A percentile compares a stretch with the other conserved stretches of the same genome.
phyloP scores from a whole-genome alignment of 2,329 filamentous ascomycete species.

The Ophiosphaerella herpotricha region DNA sequence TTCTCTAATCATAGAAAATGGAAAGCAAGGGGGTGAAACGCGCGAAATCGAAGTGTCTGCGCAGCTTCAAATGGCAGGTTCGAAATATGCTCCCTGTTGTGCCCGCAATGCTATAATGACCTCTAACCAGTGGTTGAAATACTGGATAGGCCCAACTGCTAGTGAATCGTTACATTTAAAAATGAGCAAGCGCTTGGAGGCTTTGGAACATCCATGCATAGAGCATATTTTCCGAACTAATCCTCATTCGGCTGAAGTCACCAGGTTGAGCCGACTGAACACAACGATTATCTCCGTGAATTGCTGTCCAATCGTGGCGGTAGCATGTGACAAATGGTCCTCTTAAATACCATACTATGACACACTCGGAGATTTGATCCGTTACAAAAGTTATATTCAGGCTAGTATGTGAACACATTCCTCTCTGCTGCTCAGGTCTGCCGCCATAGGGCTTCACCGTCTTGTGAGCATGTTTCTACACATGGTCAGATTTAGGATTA shows the following conservation, averaged over 20 bases:
- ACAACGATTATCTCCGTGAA: slow-evolving; percentile 24
- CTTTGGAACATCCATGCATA: neutral
- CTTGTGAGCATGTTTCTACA: neutral
- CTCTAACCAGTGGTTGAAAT: too few species aligned
- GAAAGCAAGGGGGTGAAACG: too few species aligned
- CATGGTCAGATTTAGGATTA: neutral
- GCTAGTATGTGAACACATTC: slow-evolving; percentile 7
- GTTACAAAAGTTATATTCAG: neutral
- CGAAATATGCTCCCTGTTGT: too few species aligned
- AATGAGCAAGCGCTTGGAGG: neutral
- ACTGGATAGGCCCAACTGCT: too few species aligned
- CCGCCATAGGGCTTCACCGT: neutral
- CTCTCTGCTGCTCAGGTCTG: neutral
- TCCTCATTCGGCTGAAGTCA: slow-evolving; percentile 33
- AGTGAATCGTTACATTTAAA: neutral
- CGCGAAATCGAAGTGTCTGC: too few species aligned
- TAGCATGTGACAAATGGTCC: slow-evolving; percentile 33
- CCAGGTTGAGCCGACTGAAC: slow-evolving; percentile 29
- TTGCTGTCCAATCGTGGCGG: slow-evolving; percentile 20
- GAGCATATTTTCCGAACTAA: slow-evolving; percentile 17
- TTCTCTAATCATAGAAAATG: too few species aligned
- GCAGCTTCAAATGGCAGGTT: too few species aligned
- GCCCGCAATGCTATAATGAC: too few species aligned
- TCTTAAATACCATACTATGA: slow-evolving; percentile 5
- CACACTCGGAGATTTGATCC: slow-evolving; percentile 4